Evolutionary conservation across 192 early-diverging fungal genomes (phyloP).

Genomic region (Backusella liffmaniae): DNA sequence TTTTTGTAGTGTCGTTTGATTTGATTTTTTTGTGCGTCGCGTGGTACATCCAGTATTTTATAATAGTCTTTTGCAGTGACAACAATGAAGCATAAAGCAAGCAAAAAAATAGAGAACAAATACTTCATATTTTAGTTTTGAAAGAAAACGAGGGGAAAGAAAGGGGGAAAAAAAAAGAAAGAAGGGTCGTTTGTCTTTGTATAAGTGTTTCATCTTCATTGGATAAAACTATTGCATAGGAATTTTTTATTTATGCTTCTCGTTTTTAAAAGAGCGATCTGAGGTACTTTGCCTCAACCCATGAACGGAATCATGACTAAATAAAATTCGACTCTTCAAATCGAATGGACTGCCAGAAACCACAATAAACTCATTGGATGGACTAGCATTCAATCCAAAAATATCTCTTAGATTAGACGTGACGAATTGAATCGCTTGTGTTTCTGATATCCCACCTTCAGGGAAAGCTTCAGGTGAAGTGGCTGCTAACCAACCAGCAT

Average conservation of each 20-base stretch:
- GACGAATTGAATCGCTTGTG: conserved; percentile 66
- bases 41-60: conserved; percentile 76
- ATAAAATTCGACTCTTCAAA: conserved; percentile 42
- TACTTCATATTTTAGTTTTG: background rate
- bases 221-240: background rate
- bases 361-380: conserved; percentile 47
- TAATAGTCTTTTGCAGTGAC: conserved; percentile 35
- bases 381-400: conserved; percentile 41
- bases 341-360: conserved; percentile 65
- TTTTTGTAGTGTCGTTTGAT: conserved; percentile 96
- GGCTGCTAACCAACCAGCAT: conserved; percentile 65
- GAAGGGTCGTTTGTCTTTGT: background rate
- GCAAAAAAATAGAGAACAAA: background rate
- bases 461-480: conserved; percentile 28
- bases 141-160: background rate
- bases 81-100: background rate
- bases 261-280: background rate
- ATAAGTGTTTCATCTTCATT: conserved; percentile 3
- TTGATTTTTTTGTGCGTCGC: conserved; percentile 74
- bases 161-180: background rate
- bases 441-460: conserved; percentile 43
- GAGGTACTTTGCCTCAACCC: background rate
- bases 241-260: background rate
- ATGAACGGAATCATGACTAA: conserved; percentile 8
- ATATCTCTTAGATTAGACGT: conserved; percentile 71